A percentile compares a stretch with the other conserved stretches of the same genome.
Evolutionary conservation across 129 eudicot species (phyloP).

Genomic region (Chrysanthemum lavandulifolium): DNA sequence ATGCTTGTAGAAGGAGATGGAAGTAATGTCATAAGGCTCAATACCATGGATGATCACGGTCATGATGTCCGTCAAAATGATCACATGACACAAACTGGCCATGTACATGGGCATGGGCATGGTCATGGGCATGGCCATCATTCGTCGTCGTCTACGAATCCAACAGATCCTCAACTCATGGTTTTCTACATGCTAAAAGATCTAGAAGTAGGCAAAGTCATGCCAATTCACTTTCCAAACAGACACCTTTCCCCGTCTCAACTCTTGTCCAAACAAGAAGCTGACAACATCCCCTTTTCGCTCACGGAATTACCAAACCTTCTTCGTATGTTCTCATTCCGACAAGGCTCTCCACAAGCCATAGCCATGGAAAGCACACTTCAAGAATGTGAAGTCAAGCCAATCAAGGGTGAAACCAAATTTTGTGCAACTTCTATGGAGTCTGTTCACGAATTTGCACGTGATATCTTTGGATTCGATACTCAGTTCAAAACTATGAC

Average conservation of each 20-base stretch:
- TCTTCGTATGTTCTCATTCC: constrained; percentile 47
- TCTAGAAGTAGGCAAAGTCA: constrained; percentile 47
- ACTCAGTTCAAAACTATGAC: constrained; percentile 36
- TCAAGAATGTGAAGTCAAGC: constrained; percentile 50
- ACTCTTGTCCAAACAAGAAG: constrained; percentile 54
- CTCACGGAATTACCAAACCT: constrained; percentile 39
- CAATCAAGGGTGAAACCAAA: constrained; percentile 70
- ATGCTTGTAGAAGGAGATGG: constrained; percentile 20
- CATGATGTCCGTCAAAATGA: constrained; percentile 22
- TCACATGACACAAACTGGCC: constrained; percentile 9
- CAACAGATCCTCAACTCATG: constrained; percentile 53
- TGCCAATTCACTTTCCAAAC: constrained; percentile 63
- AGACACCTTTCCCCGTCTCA: constrained; percentile 51
- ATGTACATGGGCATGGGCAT: too few species aligned
- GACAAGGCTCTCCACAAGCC: constrained; percentile 64
- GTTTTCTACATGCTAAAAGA: constrained; percentile 64
- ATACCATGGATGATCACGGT: constrained; percentile 35
- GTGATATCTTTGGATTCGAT: constrained; percentile 38
- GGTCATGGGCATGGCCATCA: constrained; percentile 40
- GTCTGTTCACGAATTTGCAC: constrained; percentile 61
- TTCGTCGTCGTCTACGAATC: constrained; percentile 42
- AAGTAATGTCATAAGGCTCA: constrained; percentile 42
- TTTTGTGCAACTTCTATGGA: constrained; percentile 62
- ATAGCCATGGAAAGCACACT: constrained; percentile 73
- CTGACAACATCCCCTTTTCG: constrained; percentile 69